A percentile compares a stretch with the other conserved stretches of the same genome.
phyloP scores from a whole-genome alignment of 2,329 filamentous ascomycete species.

The Aureobasidium pullulans region DNA sequence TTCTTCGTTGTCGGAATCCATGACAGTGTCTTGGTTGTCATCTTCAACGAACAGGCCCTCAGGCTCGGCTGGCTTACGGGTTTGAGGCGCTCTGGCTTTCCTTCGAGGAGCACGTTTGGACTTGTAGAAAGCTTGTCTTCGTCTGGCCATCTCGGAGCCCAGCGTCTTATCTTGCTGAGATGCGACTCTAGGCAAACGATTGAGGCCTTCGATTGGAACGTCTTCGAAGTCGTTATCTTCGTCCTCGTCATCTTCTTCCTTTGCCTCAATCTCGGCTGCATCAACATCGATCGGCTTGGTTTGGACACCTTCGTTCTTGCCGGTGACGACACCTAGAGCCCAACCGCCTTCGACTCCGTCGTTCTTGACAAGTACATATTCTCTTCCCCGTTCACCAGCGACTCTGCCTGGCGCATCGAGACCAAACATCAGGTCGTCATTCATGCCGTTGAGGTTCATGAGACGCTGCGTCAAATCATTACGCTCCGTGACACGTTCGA shows the following conservation, averaged over 20 bases:
- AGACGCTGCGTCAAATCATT: constrained; percentile 91
- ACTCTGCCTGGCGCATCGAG: constrained; percentile 57
- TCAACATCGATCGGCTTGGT: constrained; percentile 94
- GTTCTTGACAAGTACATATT: constrained; percentile 95
- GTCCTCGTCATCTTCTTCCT: constrained; percentile 51
- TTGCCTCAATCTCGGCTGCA: constrained; percentile 42
- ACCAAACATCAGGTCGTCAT: constrained; percentile 61
- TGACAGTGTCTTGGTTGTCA: constrained; percentile 19
- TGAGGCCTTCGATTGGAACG: constrained; percentile 83
- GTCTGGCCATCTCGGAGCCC: constrained; percentile 25
- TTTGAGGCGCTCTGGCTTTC: constrained; percentile 18
- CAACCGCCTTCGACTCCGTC: constrained; percentile 91
- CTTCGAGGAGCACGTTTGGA: constrained; percentile 23
- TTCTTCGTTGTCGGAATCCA: constrained; percentile 30
- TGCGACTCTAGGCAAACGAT: constrained; percentile 63
- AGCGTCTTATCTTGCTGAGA: constrained; percentile 21
- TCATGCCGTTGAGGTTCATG: constrained; percentile 92
- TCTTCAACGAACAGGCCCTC: constrained; percentile 51
- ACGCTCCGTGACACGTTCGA: constrained; percentile 83
- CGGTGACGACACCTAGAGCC: constrained; percentile 88
- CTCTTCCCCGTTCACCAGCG: constrained; percentile 77
- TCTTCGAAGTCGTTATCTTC: constrained; percentile 81
- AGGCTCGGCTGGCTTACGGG: constrained; percentile 31
- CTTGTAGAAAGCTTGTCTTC: constrained; percentile 42
- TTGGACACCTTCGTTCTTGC: constrained; percentile 66